Percentiles rank a stretch among this genome's conserved stretches.
Conservation (phyloP, 2,329 filamentous ascomycete species). For the Bertia moriformis region DNA sequence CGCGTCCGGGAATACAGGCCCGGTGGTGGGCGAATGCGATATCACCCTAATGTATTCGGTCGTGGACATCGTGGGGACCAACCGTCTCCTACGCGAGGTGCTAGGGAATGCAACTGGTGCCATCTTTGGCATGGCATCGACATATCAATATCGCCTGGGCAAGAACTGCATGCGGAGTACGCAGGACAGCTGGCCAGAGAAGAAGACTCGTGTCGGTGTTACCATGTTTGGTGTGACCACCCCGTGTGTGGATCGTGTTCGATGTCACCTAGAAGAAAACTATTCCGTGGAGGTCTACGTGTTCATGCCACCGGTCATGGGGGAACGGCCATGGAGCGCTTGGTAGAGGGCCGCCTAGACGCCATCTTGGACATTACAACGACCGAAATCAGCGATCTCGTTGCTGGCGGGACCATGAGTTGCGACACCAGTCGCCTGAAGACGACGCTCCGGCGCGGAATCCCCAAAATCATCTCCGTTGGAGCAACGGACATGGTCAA, state of each 20-base stretch:
- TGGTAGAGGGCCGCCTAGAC: no score
- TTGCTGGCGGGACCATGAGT: no score
- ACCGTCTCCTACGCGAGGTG: conserved; percentile 39
- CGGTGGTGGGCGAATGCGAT: conserved; percentile 53
- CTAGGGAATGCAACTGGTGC: conserved; percentile 48
- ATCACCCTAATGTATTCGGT: conserved; percentile 59
- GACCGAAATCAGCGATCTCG: no score
- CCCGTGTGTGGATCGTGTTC: conserved; percentile 47
- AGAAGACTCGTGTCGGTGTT: conserved; percentile 38
- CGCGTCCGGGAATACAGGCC: conserved; percentile 49
- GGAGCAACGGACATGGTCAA: no score
- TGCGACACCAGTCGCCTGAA: no score
- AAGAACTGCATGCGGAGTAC: conserved; percentile 2
- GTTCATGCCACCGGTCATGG: no score
- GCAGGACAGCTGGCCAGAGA: background rate
- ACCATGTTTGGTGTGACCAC: conserved; percentile 69
- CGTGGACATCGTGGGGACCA: conserved; percentile 55
- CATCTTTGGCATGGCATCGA: conserved; percentile 39
- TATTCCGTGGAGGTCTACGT: no score
- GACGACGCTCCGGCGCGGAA: no score
- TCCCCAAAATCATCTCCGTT: no score
- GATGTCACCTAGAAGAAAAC: no score
- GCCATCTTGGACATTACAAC: no score
- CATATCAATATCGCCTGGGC: conserved; percentile 22
- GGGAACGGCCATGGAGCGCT: no score